Conservation (phyloP, 2,329 filamentous ascomycete genomes). For the Penicillium sp. region DNA sequence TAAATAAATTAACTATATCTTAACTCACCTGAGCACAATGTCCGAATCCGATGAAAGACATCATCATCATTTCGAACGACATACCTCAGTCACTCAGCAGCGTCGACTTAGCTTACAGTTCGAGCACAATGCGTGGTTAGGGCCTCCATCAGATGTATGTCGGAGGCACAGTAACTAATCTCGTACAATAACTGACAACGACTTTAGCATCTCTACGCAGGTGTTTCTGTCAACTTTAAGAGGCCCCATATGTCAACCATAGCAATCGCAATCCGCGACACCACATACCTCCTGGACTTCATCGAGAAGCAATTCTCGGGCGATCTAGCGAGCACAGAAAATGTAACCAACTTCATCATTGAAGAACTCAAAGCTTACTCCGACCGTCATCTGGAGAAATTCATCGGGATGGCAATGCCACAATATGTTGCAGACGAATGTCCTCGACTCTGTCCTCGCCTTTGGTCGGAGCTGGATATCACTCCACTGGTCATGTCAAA, state of each 20-base stretch:
- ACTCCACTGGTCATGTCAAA: slow-evolving; percentile 63
- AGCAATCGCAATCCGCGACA: slow-evolving; percentile 68
- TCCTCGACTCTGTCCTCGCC: slow-evolving; percentile 62
- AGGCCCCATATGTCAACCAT: slow-evolving; percentile 52
- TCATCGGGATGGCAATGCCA: slow-evolving; percentile 69
- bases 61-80: slow-evolving; percentile 16
- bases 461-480: slow-evolving; percentile 75
- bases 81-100: slow-evolving; percentile 33
- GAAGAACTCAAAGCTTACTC: slow-evolving; percentile 57
- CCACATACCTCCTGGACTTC: slow-evolving; percentile 71
- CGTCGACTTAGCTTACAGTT: slow-evolving; percentile 33
- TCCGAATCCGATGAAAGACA: not conserved
- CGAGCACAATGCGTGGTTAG: slow-evolving; percentile 35
- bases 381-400: slow-evolving; percentile 65
- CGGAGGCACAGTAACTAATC: not conserved
- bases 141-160: slow-evolving; percentile 39
- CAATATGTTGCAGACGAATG: slow-evolving; percentile 56
- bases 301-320: slow-evolving; percentile 57
- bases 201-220: slow-evolving; percentile 42
- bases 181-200: slow-evolving; percentile 1
- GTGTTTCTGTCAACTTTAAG: slow-evolving; percentile 35
- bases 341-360: slow-evolving; percentile 60
- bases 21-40: slow-evolving; percentile 3
- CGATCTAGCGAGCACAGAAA: slow-evolving; percentile 40
- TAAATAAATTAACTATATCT: not conserved